These are phyloP conservation scores for Thecaphora thlaspeos DNA, from an alignment of 1,284 basidiomycete genomes.

Conservation along the genomic window DNA sequence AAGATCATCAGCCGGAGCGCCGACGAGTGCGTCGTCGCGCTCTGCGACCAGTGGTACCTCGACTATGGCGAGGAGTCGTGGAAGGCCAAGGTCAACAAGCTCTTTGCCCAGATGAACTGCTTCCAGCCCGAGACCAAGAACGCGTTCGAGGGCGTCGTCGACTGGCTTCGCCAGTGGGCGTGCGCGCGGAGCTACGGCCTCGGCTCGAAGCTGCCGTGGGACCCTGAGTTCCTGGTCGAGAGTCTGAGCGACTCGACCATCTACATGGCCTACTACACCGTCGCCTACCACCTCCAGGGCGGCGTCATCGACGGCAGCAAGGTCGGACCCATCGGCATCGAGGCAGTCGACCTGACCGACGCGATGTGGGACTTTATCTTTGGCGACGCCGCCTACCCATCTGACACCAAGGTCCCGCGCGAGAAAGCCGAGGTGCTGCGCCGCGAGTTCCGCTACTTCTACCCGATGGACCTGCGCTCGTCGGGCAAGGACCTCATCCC, in stretches of 20 bases:
- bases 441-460: slow-evolving; percentile 94
- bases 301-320: slow-evolving; percentile 71
- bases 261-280: slow-evolving; percentile 98
- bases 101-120: slow-evolving; percentile 82
- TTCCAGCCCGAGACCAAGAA: slow-evolving; percentile 86
- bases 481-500: slow-evolving; percentile 98
- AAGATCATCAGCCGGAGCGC: slow-evolving; percentile 82
- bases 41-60: slow-evolving; percentile 99
- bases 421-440: slow-evolving; percentile 82
- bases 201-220: slow-evolving; percentile 95
- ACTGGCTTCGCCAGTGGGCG: slow-evolving; percentile 98
- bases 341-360: slow-evolving; percentile 89
- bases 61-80: slow-evolving; percentile 92
- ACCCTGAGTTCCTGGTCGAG: slow-evolving; percentile 93
- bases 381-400: slow-evolving; percentile 73
- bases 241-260: slow-evolving; percentile 96
- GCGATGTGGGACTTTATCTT: slow-evolving; percentile 96
- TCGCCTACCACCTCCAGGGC: slow-evolving; percentile 66
- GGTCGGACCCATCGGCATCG: slow-evolving; percentile 80
- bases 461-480: slow-evolving; percentile 95
- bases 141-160: slow-evolving; percentile 85
- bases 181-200: slow-evolving; percentile 96
- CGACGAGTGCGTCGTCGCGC: slow-evolving; percentile 94
- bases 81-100: slow-evolving; percentile 81
- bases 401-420: slow-evolving; percentile 65